Evolutionary conservation across 345 rosid species (phyloP).

Genomic region (Syzygium aqueum): DNA sequence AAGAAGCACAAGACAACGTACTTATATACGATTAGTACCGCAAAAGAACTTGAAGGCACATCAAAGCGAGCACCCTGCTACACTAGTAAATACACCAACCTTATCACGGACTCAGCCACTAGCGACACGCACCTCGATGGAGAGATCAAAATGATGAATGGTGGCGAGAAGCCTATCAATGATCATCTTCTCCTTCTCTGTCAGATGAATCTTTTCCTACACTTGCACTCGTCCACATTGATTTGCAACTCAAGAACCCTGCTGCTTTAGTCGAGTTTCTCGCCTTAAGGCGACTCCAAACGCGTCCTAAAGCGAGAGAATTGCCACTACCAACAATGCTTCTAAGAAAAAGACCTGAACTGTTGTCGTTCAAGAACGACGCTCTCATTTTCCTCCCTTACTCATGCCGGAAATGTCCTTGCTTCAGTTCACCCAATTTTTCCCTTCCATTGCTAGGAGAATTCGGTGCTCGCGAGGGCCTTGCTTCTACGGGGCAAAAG

Average conservation of each 20-base stretch:
- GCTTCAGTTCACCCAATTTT: not conserved
- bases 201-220: constrained; percentile 53
- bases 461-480: too few relatives aligned
- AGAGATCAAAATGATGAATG: constrained; percentile 50
- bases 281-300: not conserved
- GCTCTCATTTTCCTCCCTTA: not conserved
- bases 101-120: too few relatives aligned
- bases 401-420: not conserved
- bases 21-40: too few relatives aligned
- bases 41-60: too few relatives aligned
- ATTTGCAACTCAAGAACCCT: constrained; percentile 8
- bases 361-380: not conserved
- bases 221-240: constrained; percentile 30
- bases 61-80: too few relatives aligned
- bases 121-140: constrained; percentile 15
- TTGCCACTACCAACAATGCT: not conserved
- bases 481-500: too few relatives aligned
- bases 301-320: not conserved
- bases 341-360: not conserved
- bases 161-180: constrained; percentile 64
- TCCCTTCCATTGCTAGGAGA: too few relatives aligned
- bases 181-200: constrained; percentile 53
- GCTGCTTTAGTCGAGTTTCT: not conserved
- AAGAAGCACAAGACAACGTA: too few relatives aligned
- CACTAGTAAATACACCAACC: not conserved